Percentiles rank a stretch among this genome's conserved stretches.
These are phyloP conservation scores for Pythium chondricola DNA, from an alignment of 352 stramenopile species.

Conservation along the genomic window DNA sequence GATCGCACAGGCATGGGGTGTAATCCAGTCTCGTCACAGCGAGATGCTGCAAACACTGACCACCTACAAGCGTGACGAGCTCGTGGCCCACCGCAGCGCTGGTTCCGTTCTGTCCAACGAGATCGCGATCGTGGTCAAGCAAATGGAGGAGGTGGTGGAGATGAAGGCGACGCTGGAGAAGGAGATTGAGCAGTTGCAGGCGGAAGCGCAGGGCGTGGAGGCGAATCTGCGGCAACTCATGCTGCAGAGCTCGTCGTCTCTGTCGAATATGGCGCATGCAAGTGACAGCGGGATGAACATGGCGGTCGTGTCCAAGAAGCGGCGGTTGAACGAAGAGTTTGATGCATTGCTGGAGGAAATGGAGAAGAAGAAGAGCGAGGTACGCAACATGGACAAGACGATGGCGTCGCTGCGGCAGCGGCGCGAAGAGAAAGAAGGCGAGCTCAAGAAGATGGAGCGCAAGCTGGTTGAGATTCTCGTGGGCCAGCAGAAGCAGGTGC, in stretches of 20 bases:
- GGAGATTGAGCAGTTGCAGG: slow-evolving; percentile 53
- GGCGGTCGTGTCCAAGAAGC: slow-evolving; percentile 66
- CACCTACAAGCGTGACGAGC: slow-evolving; percentile 76
- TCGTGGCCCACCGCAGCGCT: slow-evolving; percentile 64
- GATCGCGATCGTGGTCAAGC: slow-evolving; percentile 57
- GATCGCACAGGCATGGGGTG: slow-evolving; percentile 27
- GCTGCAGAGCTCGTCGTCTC: slow-evolving; percentile 24
- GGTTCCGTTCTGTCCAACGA: slow-evolving; percentile 72
- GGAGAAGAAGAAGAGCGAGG: slow-evolving; percentile 59
- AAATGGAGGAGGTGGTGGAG: slow-evolving; percentile 72
- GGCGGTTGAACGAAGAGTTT: slow-evolving; percentile 78
- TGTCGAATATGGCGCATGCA: neutral
- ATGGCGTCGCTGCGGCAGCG: slow-evolving; percentile 40
- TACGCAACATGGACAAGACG: slow-evolving; percentile 58
- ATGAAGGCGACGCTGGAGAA: slow-evolving; percentile 45
- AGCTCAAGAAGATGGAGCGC: slow-evolving; percentile 72
- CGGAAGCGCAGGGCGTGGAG: slow-evolving; percentile 51
- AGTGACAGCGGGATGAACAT: slow-evolving; percentile 38
- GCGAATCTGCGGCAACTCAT: slow-evolving; percentile 54
- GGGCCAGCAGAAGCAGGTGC: slow-evolving; percentile 78
- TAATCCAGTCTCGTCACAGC: slow-evolving; percentile 32
- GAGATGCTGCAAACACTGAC: slow-evolving; percentile 71
- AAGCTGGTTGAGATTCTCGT: slow-evolving; percentile 82
- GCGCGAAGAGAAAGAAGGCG: slow-evolving; percentile 64
- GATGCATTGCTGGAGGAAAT: slow-evolving; percentile 66